A percentile compares a stretch with the other conserved stretches of the same genome.
phyloP scores from a whole-genome alignment of 345 rosid species.

The Populus alba region DNA sequence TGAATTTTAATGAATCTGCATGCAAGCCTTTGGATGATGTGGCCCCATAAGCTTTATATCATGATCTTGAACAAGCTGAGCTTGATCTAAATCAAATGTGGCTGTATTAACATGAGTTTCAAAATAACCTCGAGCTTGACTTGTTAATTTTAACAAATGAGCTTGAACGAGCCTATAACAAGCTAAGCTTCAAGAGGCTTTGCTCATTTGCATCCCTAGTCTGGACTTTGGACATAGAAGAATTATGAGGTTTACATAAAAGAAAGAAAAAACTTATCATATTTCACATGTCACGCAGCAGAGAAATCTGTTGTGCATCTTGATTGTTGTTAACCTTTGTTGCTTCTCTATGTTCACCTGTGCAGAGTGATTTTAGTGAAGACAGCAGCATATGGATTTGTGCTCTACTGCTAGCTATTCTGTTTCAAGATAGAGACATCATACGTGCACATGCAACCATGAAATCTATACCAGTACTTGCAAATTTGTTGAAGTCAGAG shows the following conservation, averaged over 20 bases:
- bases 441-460: slow-evolving; percentile 81
- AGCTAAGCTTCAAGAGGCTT: neutral
- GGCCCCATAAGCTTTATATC: neutral
- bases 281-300: neutral
- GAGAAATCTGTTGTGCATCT: neutral
- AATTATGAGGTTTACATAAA: neutral
- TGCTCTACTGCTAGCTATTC: slow-evolving; percentile 84
- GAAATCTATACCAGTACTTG: slow-evolving; percentile 85
- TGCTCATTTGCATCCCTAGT: neutral
- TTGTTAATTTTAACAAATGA: neutral
- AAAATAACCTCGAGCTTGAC: neutral
- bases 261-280: neutral
- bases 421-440: slow-evolving; percentile 96
- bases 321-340: slow-evolving; percentile 9
- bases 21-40: neutral
- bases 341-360: slow-evolving; percentile 18
- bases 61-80: neutral
- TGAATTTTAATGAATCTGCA: neutral
- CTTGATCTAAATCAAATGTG: neutral
- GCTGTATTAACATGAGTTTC: neutral
- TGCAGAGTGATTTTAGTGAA: slow-evolving; percentile 82
- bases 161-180: neutral
- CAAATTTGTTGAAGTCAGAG: slow-evolving; percentile 90
- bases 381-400: slow-evolving; percentile 93
- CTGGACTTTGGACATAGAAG: neutral